phyloP scores from a whole-genome alignment of 1,284 basidiomycete species.

The Marasmius fiardii region DNA sequence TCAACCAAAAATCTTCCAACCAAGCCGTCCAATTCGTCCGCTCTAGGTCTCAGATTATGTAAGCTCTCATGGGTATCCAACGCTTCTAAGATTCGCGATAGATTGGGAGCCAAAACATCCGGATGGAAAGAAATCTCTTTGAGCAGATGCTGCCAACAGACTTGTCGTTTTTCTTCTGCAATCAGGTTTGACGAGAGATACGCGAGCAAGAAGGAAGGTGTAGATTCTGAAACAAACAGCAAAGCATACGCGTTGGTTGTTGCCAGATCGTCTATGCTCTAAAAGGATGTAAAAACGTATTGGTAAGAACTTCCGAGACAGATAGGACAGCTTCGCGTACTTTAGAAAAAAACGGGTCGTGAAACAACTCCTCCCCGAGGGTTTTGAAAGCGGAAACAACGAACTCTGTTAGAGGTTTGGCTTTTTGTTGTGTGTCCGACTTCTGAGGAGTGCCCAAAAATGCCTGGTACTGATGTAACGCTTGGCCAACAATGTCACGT shows the following conservation, averaged over 20 bases:
- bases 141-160: conserved; percentile 46
- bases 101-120: conserved; percentile 20
- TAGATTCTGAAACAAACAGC: conserved; percentile 27
- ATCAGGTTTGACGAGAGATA: conserved; percentile 41
- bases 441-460: background rate
- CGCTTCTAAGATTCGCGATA: conserved; percentile 38
- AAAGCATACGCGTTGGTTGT: conserved; percentile 35
- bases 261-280: conserved; percentile 49
- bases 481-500: background rate
- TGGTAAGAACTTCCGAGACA: background rate
- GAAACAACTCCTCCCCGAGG: conserved; percentile 41
- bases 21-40: conserved; percentile 41
- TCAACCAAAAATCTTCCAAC: conserved; percentile 27
- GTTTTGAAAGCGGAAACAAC: conserved; percentile 37
- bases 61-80: conserved; percentile 28
- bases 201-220: conserved; percentile 40
- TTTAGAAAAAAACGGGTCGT: conserved; percentile 32
- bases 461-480: background rate
- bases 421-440: background rate
- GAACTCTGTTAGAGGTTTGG: conserved; percentile 17
- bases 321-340: conserved; percentile 28
- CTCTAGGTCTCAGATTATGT: conserved; percentile 38
- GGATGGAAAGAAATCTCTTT: conserved; percentile 28
- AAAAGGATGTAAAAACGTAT: background rate
- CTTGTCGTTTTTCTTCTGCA: conserved; percentile 27